Evolutionary conservation across 1,284 basidiomycete species (phyloP), one percentile per base, ranked within the genome.

Genomic region (Coriolopsis trogii): DNA sequence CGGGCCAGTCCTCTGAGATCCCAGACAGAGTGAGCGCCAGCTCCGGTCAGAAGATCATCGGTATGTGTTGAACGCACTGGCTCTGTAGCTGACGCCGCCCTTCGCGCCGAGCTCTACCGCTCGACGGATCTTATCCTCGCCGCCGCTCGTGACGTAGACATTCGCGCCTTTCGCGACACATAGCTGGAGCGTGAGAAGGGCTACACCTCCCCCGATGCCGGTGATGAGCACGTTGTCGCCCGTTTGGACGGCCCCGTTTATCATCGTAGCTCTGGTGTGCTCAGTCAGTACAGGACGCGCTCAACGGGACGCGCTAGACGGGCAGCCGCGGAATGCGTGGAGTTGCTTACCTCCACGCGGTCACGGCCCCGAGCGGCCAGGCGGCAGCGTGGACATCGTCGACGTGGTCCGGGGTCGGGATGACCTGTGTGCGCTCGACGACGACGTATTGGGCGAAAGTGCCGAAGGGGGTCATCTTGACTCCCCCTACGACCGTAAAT

Each of bases 141-240:
- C 82, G 1, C 89, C 81, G 52, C 88, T 91, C 0, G 91, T 91
- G n/a, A 94, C 91, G 67, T 85, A 94, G 9, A 93, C 91, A 39
- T 82, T 81, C 0, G 89, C 91, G 7, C 91, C 89, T 59, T 79
- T 80, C 0, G 89, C 91, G 1, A 93, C 64, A 62, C 86, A 89
- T 20, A 94, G 71, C 66, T 94, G 92, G 45, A 94, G 69, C 0
- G 90, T 87, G 30, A 84, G 64, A 20, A 95, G 73, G 0, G 92
- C 92, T 24, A 95, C 93, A 6, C 93, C 92, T 10, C 92, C 86
- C n/a, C 86, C 87, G 33, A 87, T 81, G 13, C 89, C 89, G 2
- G 88, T 90, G 48, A 95, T 87, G 30, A 95, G 80, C 28, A 95
- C 75, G 49, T 85, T 89, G 39, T 93, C 82, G 4, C 85, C 89